Conservation (phyloP, 805 yeast genomes). For the Barnettozyma wickerhamii region DNA sequence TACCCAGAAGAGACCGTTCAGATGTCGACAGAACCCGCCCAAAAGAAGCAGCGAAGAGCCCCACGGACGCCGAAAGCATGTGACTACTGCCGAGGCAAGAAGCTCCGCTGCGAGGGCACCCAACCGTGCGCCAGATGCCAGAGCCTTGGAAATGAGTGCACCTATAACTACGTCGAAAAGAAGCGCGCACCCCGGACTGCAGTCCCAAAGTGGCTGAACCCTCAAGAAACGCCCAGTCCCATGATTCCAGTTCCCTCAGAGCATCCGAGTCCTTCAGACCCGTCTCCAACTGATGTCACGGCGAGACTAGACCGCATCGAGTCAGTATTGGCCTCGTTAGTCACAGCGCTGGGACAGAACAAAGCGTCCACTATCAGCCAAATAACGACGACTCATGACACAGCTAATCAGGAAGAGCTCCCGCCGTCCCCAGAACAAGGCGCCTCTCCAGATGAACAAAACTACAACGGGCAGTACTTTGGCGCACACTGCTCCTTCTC, state of each 20-base stretch:
- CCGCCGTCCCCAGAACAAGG: not conserved
- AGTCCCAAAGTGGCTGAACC: conserved; percentile 14
- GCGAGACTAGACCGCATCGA: conserved; percentile 5
- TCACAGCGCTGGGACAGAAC: not conserved
- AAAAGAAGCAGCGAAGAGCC: not conserved
- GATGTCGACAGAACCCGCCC: not conserved
- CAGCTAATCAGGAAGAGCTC: too few species aligned
- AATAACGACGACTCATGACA: too few species aligned
- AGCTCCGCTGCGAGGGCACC: conserved; percentile 75
- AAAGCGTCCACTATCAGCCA: not conserved
- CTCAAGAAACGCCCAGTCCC: not conserved
- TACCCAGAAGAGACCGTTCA: not conserved
- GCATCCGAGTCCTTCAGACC: not conserved
- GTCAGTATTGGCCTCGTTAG: not conserved
- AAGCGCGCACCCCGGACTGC: conserved; percentile 22
- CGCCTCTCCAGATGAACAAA: conserved; percentile 9
- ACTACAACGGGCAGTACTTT: conserved; percentile 14
- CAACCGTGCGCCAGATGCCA: conserved; percentile 80
- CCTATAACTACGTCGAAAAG: conserved; percentile 71
- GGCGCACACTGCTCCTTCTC: conserved; percentile 31
- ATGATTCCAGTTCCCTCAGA: not conserved
- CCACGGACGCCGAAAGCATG: conserved; percentile 39
- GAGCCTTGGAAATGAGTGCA: conserved; percentile 72
- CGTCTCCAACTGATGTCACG: not conserved
- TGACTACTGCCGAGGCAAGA: conserved; percentile 55